phyloP scores from a whole-genome alignment of 192 early-diverging fungal genomes.

The Martensiomyces pterosporus region DNA sequence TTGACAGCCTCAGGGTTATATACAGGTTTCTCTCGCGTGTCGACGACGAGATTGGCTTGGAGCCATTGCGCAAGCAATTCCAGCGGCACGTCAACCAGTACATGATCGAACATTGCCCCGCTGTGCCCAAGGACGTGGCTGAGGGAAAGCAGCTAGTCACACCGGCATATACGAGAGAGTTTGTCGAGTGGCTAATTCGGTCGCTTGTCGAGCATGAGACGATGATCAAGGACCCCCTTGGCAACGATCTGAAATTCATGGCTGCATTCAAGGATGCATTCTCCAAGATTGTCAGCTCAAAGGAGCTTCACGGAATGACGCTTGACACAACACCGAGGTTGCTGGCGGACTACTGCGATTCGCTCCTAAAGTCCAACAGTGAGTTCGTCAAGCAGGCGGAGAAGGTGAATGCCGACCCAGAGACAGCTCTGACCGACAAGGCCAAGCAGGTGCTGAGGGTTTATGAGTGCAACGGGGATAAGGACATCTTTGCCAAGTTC shows the following conservation, averaged over 20 bases:
- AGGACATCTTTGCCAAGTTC: conserved; percentile 93
- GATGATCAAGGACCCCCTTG: conserved; percentile 64
- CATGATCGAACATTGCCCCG: conserved; percentile 67
- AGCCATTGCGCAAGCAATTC: conserved; percentile 70
- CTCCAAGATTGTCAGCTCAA: no score
- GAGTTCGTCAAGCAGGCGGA: neutral
- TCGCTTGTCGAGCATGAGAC: conserved; percentile 77
- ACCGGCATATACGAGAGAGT: conserved; percentile 46
- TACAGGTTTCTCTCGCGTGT: conserved; percentile 68
- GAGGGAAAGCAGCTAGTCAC: conserved; percentile 13
- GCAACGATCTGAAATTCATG: conserved; percentile 65
- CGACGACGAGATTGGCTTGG: conserved; percentile 59
- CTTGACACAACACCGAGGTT: no score
- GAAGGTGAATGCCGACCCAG: neutral
- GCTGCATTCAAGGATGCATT: conserved; percentile 82
- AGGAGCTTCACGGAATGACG: no score
- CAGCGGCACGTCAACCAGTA: conserved; percentile 71
- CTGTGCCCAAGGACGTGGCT: conserved; percentile 56
- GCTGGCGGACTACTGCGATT: conserved; percentile 81
- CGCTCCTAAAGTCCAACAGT: conserved; percentile 66
- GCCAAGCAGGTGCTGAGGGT: conserved; percentile 84
- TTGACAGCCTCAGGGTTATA: conserved; percentile 80
- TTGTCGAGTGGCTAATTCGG: conserved; percentile 72
- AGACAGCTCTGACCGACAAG: conserved; percentile 16
- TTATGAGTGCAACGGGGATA: conserved; percentile 91